Evolutionary conservation across 495 filamentous ascomycete genomes (phyloP).

Genomic region (Penicillium samsonianum): DNA sequence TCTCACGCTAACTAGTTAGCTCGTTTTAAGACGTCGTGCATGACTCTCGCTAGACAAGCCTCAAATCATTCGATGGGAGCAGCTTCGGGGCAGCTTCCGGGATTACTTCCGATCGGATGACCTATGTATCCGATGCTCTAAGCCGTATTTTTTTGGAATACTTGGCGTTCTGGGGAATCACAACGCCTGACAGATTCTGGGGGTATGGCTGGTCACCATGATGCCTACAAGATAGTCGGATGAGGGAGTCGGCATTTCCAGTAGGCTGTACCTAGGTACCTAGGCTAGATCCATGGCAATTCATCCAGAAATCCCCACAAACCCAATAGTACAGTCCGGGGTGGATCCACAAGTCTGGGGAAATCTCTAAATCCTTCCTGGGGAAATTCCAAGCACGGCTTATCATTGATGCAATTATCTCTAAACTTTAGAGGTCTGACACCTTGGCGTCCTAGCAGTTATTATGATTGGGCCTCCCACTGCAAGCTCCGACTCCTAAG

Average conservation of each 20-base stretch:
- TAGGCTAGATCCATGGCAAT: too few species aligned
- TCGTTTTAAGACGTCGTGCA: too few species aligned
- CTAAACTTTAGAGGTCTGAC: background rate
- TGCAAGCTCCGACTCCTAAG: background rate
- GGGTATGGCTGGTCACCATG: background rate
- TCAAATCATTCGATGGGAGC: background rate
- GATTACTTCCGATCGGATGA: background rate
- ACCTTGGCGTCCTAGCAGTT: background rate
- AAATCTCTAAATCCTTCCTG: conserved; percentile 8
- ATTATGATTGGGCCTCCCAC: background rate
- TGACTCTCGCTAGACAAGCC: background rate
- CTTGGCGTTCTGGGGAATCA: background rate
- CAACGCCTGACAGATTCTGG: background rate
- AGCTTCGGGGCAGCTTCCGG: background rate
- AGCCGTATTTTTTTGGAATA: conserved; percentile 4
- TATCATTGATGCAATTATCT: background rate
- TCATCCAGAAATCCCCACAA: background rate
- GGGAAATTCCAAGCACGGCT: conserved; percentile 1
- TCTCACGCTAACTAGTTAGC: too few species aligned
- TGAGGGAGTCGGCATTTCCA: conserved; percentile 18
- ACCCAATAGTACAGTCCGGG: background rate
- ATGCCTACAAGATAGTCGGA: conserved; percentile 2
- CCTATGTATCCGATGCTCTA: background rate
- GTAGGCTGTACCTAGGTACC: background rate
- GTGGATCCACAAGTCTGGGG: conserved; percentile 16